Conservation (phyloP, 345 rosid species). For the Eucalyptus curtisii region DNA sequence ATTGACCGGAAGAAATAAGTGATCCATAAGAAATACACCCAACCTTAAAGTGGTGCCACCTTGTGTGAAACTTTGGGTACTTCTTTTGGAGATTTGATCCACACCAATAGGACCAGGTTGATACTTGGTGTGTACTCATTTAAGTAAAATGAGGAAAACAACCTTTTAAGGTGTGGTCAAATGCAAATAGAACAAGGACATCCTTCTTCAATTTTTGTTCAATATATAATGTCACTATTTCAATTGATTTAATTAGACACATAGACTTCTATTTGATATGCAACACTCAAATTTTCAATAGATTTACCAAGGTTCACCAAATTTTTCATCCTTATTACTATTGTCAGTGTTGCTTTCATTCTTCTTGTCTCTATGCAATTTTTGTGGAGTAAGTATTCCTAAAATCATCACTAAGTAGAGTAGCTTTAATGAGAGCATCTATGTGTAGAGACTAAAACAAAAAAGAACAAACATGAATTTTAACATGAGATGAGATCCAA, state of each 20-base stretch:
- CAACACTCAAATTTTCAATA: background rate
- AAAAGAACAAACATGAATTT: background rate
- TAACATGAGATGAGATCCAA: background rate
- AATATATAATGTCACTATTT: background rate
- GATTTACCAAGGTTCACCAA: background rate
- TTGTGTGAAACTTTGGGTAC: background rate
- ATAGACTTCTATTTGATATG: background rate
- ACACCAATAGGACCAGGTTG: background rate
- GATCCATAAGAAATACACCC: background rate
- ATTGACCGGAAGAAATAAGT: background rate
- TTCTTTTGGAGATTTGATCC: background rate
- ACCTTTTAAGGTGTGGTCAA: background rate
- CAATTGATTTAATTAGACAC: background rate
- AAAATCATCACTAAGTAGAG: background rate
- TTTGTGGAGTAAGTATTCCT: background rate
- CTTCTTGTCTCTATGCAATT: background rate
- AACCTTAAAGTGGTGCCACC: background rate
- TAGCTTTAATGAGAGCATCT: background rate
- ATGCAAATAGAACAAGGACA: background rate
- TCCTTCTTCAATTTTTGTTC: background rate
- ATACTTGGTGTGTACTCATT: background rate
- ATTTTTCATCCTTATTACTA: background rate
- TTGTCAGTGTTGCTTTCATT: background rate
- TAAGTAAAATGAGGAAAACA: background rate
- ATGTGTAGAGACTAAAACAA: background rate